These are phyloP conservation scores for Cyclotella baltica DNA, from an alignment of 108 stramenopile genomes.

Conservation along the genomic window DNA sequence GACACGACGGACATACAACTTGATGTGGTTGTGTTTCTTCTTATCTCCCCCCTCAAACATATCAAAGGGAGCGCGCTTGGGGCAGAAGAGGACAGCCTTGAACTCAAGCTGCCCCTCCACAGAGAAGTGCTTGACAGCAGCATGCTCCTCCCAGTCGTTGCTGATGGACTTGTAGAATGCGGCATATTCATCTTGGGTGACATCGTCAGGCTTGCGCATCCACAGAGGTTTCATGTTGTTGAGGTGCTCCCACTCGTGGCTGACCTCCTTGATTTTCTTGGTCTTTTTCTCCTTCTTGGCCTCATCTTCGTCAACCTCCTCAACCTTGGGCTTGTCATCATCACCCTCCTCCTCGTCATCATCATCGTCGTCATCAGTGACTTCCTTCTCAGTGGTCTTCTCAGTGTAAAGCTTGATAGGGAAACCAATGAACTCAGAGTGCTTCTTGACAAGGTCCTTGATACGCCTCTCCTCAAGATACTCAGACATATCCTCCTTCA, in stretches of 20 bases:
- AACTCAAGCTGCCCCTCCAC: conserved; percentile 99
- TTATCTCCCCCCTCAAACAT: conserved; percentile 99
- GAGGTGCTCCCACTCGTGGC: conserved; percentile 99
- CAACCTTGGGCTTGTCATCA: conserved; percentile 92
- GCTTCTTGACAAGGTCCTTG: conserved; percentile 99
- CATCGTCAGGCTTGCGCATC: conserved; percentile 99
- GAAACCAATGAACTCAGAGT: conserved; percentile 99
- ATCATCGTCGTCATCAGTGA: conserved; percentile 98
- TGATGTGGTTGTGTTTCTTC: conserved; percentile 99
- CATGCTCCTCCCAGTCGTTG: conserved; percentile 99
- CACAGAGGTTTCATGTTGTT: conserved; percentile 99
- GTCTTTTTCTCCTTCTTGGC: conserved; percentile 96
- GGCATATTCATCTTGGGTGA: conserved; percentile 99
- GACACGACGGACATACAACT: conserved; percentile 99
- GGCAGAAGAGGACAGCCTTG: conserved; percentile 97
- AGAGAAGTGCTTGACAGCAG: conserved; percentile 99
- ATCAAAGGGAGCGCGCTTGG: conserved; percentile 99
- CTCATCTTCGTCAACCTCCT: conserved; percentile 97
- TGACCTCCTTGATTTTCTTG: conserved; percentile 99
- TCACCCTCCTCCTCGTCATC: conserved; percentile 96
- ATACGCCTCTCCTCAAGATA: conserved; percentile 98
- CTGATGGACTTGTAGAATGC: conserved; percentile 99
- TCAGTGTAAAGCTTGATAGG: conserved; percentile 99
- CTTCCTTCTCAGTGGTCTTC: conserved; percentile 99
- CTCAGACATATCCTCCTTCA: conserved; percentile 99